Conservation (phyloP, 495 filamentous ascomycete genomes). For the Penicillium turbatum region DNA sequence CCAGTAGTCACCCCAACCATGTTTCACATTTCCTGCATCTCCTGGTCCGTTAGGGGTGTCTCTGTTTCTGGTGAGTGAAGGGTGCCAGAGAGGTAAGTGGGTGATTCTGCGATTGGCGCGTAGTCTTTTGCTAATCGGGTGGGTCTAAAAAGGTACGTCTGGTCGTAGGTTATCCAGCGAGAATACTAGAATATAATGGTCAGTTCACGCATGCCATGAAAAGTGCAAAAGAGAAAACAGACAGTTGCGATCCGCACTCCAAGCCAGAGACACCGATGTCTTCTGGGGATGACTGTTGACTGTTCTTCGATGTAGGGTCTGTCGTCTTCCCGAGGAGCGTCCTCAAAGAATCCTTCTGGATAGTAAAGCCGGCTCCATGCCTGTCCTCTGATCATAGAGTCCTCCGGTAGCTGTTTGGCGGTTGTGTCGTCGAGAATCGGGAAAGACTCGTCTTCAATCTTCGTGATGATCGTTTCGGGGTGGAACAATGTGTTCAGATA, state of each 20-base stretch:
- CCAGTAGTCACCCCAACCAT: background rate
- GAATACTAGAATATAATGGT: constrained; percentile 26
- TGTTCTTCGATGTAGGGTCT: constrained; percentile 45
- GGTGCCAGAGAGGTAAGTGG: constrained; percentile 15
- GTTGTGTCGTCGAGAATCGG: constrained; percentile 48
- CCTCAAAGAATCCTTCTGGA: constrained; percentile 64
- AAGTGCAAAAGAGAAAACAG: constrained; percentile 13
- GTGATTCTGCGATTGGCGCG: constrained; percentile 20
- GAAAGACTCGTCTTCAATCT: constrained; percentile 50
- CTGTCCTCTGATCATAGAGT: constrained; percentile 75
- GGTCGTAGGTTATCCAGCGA: constrained; percentile 40
- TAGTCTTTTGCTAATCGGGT: constrained; percentile 30
- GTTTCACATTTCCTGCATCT: constrained; percentile 13
- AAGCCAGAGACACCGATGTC: constrained; percentile 4
- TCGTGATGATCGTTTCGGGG: constrained; percentile 36
- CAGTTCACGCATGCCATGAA: background rate
- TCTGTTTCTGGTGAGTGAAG: background rate
- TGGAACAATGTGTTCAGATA: constrained; percentile 63
- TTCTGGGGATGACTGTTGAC: background rate
- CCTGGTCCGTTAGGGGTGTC: background rate
- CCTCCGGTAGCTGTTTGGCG: constrained; percentile 71
- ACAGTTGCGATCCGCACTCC: constrained; percentile 40
- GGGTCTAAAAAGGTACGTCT: constrained; percentile 23
- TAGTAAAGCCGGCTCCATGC: constrained; percentile 67
- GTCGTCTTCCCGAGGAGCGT: constrained; percentile 68